Conservation (phyloP, 2,329 filamentous ascomycete genomes). For the Coccinonectria pachysandricola region DNA sequence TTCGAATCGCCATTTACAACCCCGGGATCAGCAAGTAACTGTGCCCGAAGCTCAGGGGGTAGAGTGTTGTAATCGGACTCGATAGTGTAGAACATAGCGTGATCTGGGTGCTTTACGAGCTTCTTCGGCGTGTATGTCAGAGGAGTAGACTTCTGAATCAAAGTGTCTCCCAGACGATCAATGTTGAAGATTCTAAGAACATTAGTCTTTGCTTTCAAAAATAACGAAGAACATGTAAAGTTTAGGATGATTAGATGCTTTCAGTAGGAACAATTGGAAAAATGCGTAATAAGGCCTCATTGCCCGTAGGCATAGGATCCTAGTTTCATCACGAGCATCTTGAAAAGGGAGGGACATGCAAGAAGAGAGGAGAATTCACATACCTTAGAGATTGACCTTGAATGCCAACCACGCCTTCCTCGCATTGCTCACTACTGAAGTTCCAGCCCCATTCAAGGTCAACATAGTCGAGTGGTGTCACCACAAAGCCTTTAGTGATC, state of each 20-base stretch:
- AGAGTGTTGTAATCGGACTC: constrained; percentile 90
- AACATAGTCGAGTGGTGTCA: constrained; percentile 83
- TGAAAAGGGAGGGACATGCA: constrained; percentile 23
- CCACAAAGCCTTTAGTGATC: constrained; percentile 76
- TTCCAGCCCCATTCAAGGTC: constrained; percentile 91
- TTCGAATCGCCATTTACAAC: constrained; percentile 63
- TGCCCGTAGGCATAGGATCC: constrained; percentile 44
- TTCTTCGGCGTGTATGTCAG: constrained; percentile 84
- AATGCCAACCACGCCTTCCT: constrained; percentile 88
- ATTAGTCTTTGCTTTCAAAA: constrained; percentile 21
- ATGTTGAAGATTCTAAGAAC: constrained; percentile 71
- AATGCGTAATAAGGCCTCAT: constrained; percentile 47
- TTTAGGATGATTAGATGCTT: constrained; percentile 15
- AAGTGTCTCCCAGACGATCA: constrained; percentile 73
- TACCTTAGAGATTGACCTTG: constrained; percentile 83
- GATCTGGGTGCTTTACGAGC: constrained; percentile 78
- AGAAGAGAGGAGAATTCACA: constrained; percentile 21
- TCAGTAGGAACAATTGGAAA: constrained; percentile 98
- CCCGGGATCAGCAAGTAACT: constrained; percentile 61
- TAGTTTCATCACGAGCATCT: constrained; percentile 53
- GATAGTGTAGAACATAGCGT: constrained; percentile 86
- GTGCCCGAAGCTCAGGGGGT: constrained; percentile 64
- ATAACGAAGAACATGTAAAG: not conserved
- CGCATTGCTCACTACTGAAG: constrained; percentile 89
- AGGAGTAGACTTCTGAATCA: constrained; percentile 77